These are phyloP conservation scores for Silene noctiflora DNA, from an alignment of 179 eudicot species.

Conservation along the genomic window DNA sequence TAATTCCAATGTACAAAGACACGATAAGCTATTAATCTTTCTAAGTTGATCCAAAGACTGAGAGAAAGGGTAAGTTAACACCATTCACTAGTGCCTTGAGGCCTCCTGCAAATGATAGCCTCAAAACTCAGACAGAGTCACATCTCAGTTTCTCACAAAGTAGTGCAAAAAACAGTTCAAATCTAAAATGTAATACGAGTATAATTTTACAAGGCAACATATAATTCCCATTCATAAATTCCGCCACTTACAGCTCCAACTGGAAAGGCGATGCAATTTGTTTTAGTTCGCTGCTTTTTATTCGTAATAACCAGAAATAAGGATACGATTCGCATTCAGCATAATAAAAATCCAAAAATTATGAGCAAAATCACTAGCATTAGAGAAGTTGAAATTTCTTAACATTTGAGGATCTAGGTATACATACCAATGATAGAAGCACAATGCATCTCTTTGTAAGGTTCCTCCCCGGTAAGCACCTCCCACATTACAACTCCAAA, in stretches of 20 bases:
- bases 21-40: too few species aligned
- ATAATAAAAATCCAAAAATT: not conserved
- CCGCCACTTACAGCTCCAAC: not conserved
- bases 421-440: constrained; percentile 84
- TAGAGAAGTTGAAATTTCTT: not conserved
- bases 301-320: not conserved
- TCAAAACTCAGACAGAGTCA: not conserved
- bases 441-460: constrained; percentile 81
- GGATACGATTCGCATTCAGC: not conserved
- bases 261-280: not conserved
- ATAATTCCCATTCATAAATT: not conserved
- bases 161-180: not conserved
- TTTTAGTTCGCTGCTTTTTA: not conserved
- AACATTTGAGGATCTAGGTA: not conserved
- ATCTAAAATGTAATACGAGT: not conserved
- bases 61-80: too few species aligned
- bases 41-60: too few species aligned
- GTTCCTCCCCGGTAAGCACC: constrained; percentile 93
- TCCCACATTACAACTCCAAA: constrained; percentile 99
- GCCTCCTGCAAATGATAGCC: too few species aligned
- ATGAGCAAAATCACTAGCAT: not conserved
- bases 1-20: too few species aligned
- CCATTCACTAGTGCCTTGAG: too few species aligned
- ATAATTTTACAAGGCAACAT: not conserved
- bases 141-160: not conserved